A percentile compares a stretch with the other conserved stretches of the same genome.
phyloP scores from a whole-genome alignment of 2,329 filamentous ascomycete genomes.

The Fusarium protoensiforme region DNA sequence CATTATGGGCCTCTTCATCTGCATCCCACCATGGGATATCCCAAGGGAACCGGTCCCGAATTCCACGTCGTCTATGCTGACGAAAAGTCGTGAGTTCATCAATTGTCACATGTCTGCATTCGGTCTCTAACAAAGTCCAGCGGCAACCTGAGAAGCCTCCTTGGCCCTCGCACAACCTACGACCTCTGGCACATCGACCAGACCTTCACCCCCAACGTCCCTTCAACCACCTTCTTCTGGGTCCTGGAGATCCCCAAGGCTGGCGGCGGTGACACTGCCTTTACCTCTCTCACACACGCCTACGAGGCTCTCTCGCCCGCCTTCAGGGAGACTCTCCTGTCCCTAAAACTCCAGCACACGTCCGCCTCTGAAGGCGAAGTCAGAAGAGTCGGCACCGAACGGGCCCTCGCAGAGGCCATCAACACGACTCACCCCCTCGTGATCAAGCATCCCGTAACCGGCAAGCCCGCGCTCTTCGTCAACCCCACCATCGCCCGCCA shows the following conservation, averaged over 20 bases:
- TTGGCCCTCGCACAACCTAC: conserved; percentile 41
- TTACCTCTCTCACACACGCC: conserved; percentile 44
- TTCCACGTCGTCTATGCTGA: conserved; percentile 49
- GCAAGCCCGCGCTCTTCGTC: conserved; percentile 41
- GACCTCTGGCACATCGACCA: conserved; percentile 49
- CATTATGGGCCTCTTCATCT: conserved; percentile 48
- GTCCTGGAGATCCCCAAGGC: conserved; percentile 44
- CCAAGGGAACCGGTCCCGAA: conserved; percentile 44
- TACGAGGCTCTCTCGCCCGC: conserved; percentile 45
- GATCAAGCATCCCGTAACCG: conserved; percentile 45
- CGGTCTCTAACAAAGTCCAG: background rate
- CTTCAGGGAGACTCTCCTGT: conserved; percentile 31
- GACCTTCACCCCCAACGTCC: conserved; percentile 47
- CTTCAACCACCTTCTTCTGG: conserved; percentile 49
- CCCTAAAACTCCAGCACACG: conserved; percentile 29
- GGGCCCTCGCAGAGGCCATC: conserved; percentile 43
- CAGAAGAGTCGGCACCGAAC: conserved; percentile 40
- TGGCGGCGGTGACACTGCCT: conserved; percentile 45
- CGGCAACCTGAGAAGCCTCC: conserved; percentile 43
- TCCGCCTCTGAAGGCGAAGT: conserved; percentile 47
- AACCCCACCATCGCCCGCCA: conserved; percentile 45
- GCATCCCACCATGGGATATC: conserved; percentile 48
- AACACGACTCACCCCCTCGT: conserved; percentile 44
- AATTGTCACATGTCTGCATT: fast-evolving
- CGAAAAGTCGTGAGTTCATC: conserved; percentile 40